Base-by-base conservation (phyloP, 2,329 filamentous ascomycete genomes). In the Verticillium longisporum region DNA sequence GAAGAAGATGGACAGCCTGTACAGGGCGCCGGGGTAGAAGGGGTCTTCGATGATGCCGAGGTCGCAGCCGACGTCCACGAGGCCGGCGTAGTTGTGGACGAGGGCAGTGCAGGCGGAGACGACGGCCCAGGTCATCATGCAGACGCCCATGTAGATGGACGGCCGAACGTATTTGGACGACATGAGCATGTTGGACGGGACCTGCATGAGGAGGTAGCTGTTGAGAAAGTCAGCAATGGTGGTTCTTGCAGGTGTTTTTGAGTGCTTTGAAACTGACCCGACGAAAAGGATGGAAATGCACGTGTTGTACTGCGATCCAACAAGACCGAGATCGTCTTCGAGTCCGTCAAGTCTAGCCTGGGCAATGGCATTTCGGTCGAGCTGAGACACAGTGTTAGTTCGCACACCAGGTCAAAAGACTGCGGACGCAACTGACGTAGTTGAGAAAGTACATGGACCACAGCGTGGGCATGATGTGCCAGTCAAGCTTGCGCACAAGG, bases 351-450 rank as follows among this genome's bases (percentile, higher is more conserved):
- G 66, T 33, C 78, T 74, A 6, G 83, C 83, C 26, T 83, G 80
- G 3, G 83, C 83, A 66, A 86, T 84, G 55, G 85, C 81, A 60
- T 82, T 83, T 14, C 79, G 72, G 65, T 83, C 80, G 15, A 80
- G 68, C 76, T 71, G 61, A 67, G 66, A 71, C 72, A 75, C 4
- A 74, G 68, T 79, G 66, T 74, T 74, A 0, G 73, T 72, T 67
- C 73, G 14, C 15, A 38, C n/a, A 18, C 36, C 56, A 41, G 38
- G n/a, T 3, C 72, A 63, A 55, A 2, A 11, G 4, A 6, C 18
- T 18, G 1, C n/a, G 21, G 33, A n/a, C 18, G 21, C 37, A 18
- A 21, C 71, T 55, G 31, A 1, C n/a, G 53, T 74, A 74, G 56
- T 74, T 74, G 33, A 75, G 45, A 11, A 32, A 32, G 26, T 15